Evolutionary conservation across 805 yeast genomes (phyloP).

Genomic region (Candida sphagnicola): DNA sequence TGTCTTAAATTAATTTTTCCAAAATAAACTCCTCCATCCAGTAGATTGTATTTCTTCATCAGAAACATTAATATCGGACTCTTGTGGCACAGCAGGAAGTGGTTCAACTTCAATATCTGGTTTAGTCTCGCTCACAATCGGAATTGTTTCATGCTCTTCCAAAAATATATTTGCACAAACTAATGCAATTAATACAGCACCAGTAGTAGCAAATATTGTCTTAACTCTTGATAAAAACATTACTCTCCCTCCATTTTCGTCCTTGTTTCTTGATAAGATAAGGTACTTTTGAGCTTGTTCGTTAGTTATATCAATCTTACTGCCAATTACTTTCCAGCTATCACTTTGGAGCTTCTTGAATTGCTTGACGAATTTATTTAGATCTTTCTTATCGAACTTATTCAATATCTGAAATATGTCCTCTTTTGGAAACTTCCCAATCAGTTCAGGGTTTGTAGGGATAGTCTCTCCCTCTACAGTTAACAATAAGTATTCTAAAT

Average conservation of each 20-base stretch:
- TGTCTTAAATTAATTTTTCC: too few species aligned
- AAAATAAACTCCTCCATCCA: background rate
- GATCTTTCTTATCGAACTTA: constrained; percentile 29
- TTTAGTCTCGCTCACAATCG: too few species aligned
- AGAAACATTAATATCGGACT: too few species aligned
- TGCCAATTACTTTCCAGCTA: constrained; percentile 56
- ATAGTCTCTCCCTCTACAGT: constrained; percentile 33
- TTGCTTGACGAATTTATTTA: constrained; percentile 27
- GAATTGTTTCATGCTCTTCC: too few species aligned
- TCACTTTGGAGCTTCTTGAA: constrained; percentile 41
- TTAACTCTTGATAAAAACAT: constrained; percentile 11
- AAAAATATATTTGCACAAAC: constrained; percentile 19
- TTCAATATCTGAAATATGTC: constrained; percentile 41
- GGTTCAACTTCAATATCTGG: too few species aligned
- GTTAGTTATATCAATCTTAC: constrained; percentile 22
- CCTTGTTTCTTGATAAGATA: constrained; percentile 10
- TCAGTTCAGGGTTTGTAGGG: constrained; percentile 32
- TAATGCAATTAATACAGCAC: constrained; percentile 19
- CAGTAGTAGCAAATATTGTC: constrained; percentile 21
- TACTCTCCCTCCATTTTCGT: background rate
- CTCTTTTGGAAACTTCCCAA: constrained; percentile 33
- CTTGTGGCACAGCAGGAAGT: too few species aligned
- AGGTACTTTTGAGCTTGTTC: constrained; percentile 11
- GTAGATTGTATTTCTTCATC: background rate
- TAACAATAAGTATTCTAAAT: constrained; percentile 26